Evolutionary conservation across 306 rosid species (phyloP).

Genomic region (Cucurbita argyrosperma): DNA sequence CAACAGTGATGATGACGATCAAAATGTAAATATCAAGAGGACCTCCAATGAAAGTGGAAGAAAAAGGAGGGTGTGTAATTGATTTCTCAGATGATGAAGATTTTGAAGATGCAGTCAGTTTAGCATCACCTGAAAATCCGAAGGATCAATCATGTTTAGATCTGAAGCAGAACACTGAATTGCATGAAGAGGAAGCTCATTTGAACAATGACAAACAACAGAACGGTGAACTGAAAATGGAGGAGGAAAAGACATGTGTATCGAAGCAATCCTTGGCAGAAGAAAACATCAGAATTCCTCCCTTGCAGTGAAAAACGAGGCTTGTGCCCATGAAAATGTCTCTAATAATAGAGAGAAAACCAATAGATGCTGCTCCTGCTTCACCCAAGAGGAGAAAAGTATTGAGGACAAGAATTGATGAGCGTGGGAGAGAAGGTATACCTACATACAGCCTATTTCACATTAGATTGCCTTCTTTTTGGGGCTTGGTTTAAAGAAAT

Average conservation of each 20-base stretch:
- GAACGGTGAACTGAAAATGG: constrained; percentile 27
- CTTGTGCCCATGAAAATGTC: constrained; percentile 24
- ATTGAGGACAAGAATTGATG: constrained; percentile 71
- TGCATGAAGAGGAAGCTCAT: constrained; percentile 23
- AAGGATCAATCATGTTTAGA: constrained; percentile 24
- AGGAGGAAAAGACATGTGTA: constrained; percentile 31
- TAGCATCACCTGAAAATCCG: constrained; percentile 58
- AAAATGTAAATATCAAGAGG: constrained; percentile 39
- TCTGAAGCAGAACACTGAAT: constrained; percentile 28
- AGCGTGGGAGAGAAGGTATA: constrained; percentile 95
- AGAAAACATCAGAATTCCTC: constrained; percentile 28
- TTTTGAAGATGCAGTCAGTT: constrained; percentile 45
- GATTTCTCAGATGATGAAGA: constrained; percentile 88
- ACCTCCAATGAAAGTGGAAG: constrained; percentile 38
- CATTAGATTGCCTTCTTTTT: not conserved
- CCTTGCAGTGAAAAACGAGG: constrained; percentile 26
- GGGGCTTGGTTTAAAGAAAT: not conserved
- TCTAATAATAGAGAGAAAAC: constrained; percentile 33
- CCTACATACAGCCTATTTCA: not conserved
- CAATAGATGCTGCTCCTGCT: constrained; percentile 24
- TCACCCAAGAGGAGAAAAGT: constrained; percentile 79
- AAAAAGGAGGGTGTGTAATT: constrained; percentile 77
- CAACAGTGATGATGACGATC: constrained; percentile 55
- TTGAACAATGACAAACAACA: constrained; percentile 20
- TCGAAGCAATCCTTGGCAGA: constrained; percentile 23